Base-by-base conservation (phyloP, 2,329 filamentous ascomycete species). In the Aspergillus sp. region DNA sequence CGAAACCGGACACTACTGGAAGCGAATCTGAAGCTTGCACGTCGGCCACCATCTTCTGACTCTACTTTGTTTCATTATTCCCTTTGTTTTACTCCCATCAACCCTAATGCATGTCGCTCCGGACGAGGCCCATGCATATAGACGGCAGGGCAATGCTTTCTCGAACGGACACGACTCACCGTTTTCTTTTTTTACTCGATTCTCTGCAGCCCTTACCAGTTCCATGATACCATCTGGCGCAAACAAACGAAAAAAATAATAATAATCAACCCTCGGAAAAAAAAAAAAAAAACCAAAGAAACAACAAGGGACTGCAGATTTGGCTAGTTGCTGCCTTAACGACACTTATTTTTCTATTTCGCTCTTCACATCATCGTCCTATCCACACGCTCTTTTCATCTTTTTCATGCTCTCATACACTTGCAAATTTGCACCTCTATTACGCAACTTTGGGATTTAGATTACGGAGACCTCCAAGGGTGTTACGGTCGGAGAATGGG, bases 1-100 rank as follows among this genome's bases (percentile, higher is more conserved):
- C 26, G 52, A 54, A n/a, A 38, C 45, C 33, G 48, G 33, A 11
- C 41, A 49, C 27, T 48, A 47, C 33, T 53, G 42, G 47, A 58
- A 53, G 45, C 51, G 49, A 27, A 46, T 33, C 35, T 56, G 48
- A 19, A 19, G 19, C 19, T 19, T 19, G 48, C 41, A 31, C 35
- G 12, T 37, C 3, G n/a, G 8, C 8, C 31, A 32, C 46, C 28
- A 56, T 56, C 43, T 57, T 43, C 43, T 53, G 42, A 48, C 37
- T 19, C 19, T 19, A 19, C 19, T 19, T 19, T 19, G 19, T 19
- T 19, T 19, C 19, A 19, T 19, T 19, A 19, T 19, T 19, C 4
- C 4, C 26, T 27, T 40, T 42, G 9, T 19, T 42, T 28, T 31
- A 27, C 26, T 42, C 38, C 32, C 30, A 37, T 4, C 31, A 19